A percentile compares a stretch with the other conserved stretches of the same genome.
phyloP scores from a whole-genome alignment of 306 rosid genomes.

The Castanea sativa region DNA sequence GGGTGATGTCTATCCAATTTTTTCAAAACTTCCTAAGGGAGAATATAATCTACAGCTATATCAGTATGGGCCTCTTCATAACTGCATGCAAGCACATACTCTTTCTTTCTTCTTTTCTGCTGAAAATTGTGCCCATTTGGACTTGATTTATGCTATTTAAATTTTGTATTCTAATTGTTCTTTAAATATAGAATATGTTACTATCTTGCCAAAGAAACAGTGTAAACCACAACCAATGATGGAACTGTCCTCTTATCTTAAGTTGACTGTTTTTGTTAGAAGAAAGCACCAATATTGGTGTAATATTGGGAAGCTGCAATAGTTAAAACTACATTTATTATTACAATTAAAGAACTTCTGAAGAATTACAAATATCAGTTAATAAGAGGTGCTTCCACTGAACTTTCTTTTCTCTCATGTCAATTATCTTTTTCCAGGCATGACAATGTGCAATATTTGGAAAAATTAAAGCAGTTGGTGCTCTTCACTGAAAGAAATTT shows the following conservation, averaged over 20 bases:
- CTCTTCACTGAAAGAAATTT: constrained; percentile 75
- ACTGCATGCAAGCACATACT: constrained; percentile 9
- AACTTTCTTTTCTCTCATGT: constrained; percentile 7
- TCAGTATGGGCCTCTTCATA: constrained; percentile 50
- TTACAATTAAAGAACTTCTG: constrained; percentile 19
- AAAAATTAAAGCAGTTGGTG: constrained; percentile 88
- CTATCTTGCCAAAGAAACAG: constrained; percentile 3
- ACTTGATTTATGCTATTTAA: background rate
- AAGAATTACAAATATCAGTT: constrained; percentile 8
- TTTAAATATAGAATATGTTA: background rate
- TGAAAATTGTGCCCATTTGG: constrained; percentile 16
- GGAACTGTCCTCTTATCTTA: background rate
- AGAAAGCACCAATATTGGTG: constrained; percentile 13
- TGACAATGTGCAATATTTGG: constrained; percentile 83
- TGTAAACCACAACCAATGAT: constrained; percentile 4
- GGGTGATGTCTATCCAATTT: constrained; percentile 84
- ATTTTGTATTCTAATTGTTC: background rate
- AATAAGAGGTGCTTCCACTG: constrained; percentile 1
- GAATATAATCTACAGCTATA: constrained; percentile 78
- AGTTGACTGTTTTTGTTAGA: constrained; percentile 8
- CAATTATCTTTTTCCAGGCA: constrained; percentile 62
- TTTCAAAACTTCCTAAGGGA: constrained; percentile 84
- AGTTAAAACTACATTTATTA: constrained; percentile 7
- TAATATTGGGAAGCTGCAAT: constrained; percentile 12
- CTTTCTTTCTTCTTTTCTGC: background rate